These are phyloP conservation scores for Lindgomyces ingoldianus DNA, from an alignment of 495 filamentous ascomycete genomes.

Conservation along the genomic window DNA sequence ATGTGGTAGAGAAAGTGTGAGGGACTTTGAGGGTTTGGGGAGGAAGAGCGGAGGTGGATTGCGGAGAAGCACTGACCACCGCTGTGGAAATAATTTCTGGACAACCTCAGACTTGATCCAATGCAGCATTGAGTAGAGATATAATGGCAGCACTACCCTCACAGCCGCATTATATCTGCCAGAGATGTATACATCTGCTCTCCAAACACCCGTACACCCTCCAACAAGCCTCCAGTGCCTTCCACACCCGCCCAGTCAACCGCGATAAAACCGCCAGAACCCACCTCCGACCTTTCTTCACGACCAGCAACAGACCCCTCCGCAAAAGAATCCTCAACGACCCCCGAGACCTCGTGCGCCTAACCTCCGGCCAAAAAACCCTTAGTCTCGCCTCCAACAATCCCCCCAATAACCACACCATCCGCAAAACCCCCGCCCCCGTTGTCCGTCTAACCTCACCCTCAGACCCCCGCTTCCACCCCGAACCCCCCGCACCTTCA, in stretches of 20 bases:
- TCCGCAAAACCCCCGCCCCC: not conserved
- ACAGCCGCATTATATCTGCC: slow-evolving; percentile 4
- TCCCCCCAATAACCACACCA: not conserved
- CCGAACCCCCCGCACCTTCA: not conserved
- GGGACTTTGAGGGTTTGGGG: not conserved
- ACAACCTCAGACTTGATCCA: not conserved
- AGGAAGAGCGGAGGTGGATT: not conserved
- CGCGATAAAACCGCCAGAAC: too few relatives aligned
- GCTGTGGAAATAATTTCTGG: not conserved
- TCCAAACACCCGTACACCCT: not conserved
- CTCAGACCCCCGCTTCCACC: not conserved
- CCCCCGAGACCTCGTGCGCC: not conserved
- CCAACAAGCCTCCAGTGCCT: not conserved
- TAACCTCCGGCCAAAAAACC: not conserved
- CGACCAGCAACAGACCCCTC: too few relatives aligned
- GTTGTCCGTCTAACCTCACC: not conserved
- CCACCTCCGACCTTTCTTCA: not conserved
- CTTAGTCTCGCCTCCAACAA: not conserved
- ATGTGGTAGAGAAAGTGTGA: not conserved
- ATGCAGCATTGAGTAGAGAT: not conserved
- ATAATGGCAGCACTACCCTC: slow-evolving; percentile 6
- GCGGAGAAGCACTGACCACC: not conserved
- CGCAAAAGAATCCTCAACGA: not conserved
- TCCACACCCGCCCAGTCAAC: too few relatives aligned
- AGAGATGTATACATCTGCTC: not conserved